Evolutionary conservation across 2,329 filamentous ascomycete species (phyloP).

Genomic region (Penicillium sp.): DNA sequence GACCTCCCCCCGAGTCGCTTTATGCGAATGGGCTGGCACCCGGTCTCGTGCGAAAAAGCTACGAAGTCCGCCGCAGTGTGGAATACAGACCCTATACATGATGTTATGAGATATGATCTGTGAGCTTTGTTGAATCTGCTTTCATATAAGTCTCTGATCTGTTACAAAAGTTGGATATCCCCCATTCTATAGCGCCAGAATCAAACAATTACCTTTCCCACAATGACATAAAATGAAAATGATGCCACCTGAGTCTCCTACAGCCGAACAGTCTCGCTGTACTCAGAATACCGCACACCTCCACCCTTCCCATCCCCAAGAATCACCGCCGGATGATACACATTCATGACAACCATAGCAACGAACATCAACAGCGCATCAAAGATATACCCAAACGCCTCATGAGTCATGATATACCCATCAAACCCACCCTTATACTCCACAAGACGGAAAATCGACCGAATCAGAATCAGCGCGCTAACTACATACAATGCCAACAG

Average conservation of each 20-base stretch:
- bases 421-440: conserved; percentile 31
- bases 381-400: conserved; percentile 33
- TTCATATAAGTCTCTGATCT: neutral
- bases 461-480: conserved; percentile 28
- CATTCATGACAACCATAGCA: conserved; percentile 27
- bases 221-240: neutral
- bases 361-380: conserved; percentile 32
- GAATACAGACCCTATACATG: conserved; percentile 21
- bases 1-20: conserved; percentile 7
- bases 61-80: conserved; percentile 19
- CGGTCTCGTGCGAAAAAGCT: conserved; percentile 17
- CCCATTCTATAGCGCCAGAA: conserved; percentile 2
- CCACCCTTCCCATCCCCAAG: conserved; percentile 21
- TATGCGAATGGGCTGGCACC: conserved; percentile 15
- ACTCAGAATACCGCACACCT: neutral
- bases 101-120: conserved; percentile 18
- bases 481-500: conserved; percentile 22
- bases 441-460: conserved; percentile 33
- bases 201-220: neutral
- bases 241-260: neutral
- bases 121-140: neutral
- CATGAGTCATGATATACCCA: conserved; percentile 33
- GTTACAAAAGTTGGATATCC: conserved; percentile 13
- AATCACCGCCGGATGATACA: conserved; percentile 25
- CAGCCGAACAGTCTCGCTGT: conserved; percentile 13